phyloP scores from a whole-genome alignment of 495 filamentous ascomycete species.

The Amniculicola lignicola region DNA sequence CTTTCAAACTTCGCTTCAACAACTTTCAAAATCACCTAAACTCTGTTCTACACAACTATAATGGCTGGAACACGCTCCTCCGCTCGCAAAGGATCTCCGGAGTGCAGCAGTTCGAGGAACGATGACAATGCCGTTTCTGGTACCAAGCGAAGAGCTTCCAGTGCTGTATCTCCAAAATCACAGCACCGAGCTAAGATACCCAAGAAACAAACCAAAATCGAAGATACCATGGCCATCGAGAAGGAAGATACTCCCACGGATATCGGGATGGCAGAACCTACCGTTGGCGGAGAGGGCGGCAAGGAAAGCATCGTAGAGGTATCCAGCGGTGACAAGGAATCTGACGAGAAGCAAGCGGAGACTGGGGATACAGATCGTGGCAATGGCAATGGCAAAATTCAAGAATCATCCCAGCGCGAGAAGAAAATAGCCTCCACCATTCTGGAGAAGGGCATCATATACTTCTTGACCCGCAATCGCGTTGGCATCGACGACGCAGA shows the following conservation, averaged over 20 bases:
- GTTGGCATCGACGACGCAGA: constrained; percentile 71
- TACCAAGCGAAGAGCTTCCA: constrained; percentile 42
- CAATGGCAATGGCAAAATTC: constrained; percentile 28
- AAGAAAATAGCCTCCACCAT: constrained; percentile 65
- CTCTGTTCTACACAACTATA: too few species aligned
- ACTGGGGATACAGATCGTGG: too few species aligned
- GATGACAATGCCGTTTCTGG: constrained; percentile 21
- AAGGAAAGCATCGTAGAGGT: not conserved
- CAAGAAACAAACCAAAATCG: constrained; percentile 43
- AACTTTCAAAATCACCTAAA: too few species aligned
- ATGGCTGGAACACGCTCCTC: constrained; percentile 23
- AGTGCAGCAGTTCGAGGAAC: constrained; percentile 2
- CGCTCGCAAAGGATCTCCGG: not conserved
- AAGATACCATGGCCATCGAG: constrained; percentile 37
- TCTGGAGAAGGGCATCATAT: constrained; percentile 89
- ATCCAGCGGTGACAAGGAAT: not conserved
- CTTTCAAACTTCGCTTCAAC: too few species aligned
- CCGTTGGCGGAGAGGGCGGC: not conserved
- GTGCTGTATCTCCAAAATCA: constrained; percentile 23
- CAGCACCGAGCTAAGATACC: constrained; percentile 35
- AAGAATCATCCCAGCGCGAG: constrained; percentile 48
- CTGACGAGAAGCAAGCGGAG: too few species aligned
- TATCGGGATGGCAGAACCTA: constrained; percentile 25
- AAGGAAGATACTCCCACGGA: constrained; percentile 22
- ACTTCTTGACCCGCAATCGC: constrained; percentile 84